Evolutionary conservation across 495 filamentous ascomycete genomes (phyloP), one percentile per base, ranked within the genome.

Genomic region (Penicillium goetzii): DNA sequence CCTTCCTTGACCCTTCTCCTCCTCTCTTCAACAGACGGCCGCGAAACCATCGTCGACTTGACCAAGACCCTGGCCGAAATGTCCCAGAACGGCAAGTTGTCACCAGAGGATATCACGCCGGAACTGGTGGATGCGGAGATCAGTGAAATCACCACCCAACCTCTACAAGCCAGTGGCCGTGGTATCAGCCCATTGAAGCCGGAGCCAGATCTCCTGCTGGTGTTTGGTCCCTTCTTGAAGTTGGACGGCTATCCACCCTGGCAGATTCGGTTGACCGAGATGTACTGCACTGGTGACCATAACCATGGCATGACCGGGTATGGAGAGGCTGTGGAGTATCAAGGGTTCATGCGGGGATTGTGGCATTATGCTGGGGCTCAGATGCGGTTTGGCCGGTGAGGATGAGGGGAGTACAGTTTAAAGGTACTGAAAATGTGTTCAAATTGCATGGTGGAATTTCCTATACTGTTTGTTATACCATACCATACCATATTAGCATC

Each of bases 61-160:
- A 98, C 96, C 47, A 96, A 93, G 71, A 97, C 96, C 4, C 82
- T 99, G 10, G 85, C 93, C 7, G 92, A 96, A 67, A 97, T 99
- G 94, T 86, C 91, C 5, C 95, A 99, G 78, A 87, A 90, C 60
- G 88, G 88, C 55, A 96, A 96, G 74, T 77, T 99, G 23, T 84
- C 84, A 3, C 79, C 89, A 0, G 76, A 83, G 19, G 93, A 99
- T 72, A 93, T 99, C 62, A 91, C 85, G 45, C 78, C 84, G 19
- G 92, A 97, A 63, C 78, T 99, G 43, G 87, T 99, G n/a, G 92
- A 99, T 72, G 88, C 90, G 9, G 95, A 97, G 75, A 81, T 99
- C 56, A 86, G 79, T 43, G 88, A 88, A 62, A 85, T 81, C 58
- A 84, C 79, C 14, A 74, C 78, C 0, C 77, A 72, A 14, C 78